Evolutionary conservation across 192 early-diverging fungal species (phyloP).

Genomic region (Chytriomyces confervae): DNA sequence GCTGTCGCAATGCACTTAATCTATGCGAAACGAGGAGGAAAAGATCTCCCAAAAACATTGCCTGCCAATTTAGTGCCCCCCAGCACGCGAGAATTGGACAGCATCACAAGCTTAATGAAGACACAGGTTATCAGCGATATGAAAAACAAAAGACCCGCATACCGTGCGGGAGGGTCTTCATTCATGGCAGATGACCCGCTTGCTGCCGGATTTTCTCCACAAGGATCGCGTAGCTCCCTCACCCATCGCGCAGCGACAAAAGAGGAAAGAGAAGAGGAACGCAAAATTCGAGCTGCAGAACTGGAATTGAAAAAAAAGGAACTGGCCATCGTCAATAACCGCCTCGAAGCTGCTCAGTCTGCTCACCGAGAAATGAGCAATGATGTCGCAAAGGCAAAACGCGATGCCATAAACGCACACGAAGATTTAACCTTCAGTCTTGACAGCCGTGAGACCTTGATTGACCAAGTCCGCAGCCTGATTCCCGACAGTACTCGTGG

Average conservation of each 20-base stretch:
- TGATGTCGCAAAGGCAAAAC: constrained; percentile 36
- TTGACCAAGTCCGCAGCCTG: constrained; percentile 33
- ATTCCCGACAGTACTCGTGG: constrained; percentile 3
- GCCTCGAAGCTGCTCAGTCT: constrained; percentile 32
- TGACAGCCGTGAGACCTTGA: constrained; percentile 27
- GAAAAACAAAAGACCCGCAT: constrained; percentile 43
- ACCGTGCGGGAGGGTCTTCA: neutral
- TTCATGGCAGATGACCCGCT: constrained; percentile 43
- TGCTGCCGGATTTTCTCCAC: constrained; percentile 21
- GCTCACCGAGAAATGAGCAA: constrained; percentile 33
- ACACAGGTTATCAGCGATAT: constrained; percentile 67
- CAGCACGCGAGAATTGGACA: constrained; percentile 80
- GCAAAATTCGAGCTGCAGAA: constrained; percentile 44
- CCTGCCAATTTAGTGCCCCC: constrained; percentile 88
- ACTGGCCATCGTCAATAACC: constrained; percentile 46
- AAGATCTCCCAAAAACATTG: constrained; percentile 76
- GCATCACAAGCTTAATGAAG: constrained; percentile 64
- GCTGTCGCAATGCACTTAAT: constrained; percentile 97
- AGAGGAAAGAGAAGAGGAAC: constrained; percentile 43
- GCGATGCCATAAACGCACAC: constrained; percentile 43
- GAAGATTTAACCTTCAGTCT: constrained; percentile 35
- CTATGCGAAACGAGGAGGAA: constrained; percentile 83
- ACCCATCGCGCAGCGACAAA: constrained; percentile 29
- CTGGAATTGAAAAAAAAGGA: constrained; percentile 48
- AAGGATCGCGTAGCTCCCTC: constrained; percentile 22